A percentile compares a stretch with the other conserved stretches of the same genome.
Conservation (phyloP, 768 basidiomycete species). For the Boletus rex-veris region DNA sequence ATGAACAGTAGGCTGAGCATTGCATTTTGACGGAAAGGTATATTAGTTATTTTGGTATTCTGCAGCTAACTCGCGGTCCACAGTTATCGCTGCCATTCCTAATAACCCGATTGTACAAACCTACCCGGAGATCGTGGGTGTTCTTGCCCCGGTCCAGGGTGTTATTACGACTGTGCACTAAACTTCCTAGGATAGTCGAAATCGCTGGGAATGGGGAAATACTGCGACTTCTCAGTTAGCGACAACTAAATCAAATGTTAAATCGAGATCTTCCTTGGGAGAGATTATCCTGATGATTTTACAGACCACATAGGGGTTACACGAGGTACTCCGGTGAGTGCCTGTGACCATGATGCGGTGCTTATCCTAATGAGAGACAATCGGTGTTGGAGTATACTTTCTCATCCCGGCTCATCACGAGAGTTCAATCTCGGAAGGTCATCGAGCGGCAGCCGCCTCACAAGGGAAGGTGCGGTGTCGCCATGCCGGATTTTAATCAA, state of each 20-base stretch:
- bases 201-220: not conserved
- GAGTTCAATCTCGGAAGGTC: not conserved
- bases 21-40: not conserved
- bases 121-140: not conserved
- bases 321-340: slow-evolving; percentile 2
- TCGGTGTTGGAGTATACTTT: not conserved
- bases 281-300: slow-evolving; percentile 2
- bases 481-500: not conserved
- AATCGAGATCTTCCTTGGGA: not conserved
- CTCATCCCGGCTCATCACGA: not conserved
- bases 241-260: not conserved
- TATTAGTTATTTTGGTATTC: not conserved
- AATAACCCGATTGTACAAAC: not conserved
- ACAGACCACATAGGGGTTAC: not conserved
- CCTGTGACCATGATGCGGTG: slow-evolving; percentile 1
- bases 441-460: slow-evolving; percentile 5
- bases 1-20: not conserved
- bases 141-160: not conserved
- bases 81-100: not conserved
- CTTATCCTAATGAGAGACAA: not conserved
- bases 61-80: not conserved
- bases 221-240: not conserved
- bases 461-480: not conserved
- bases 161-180: not conserved
- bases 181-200: not conserved